These are phyloP conservation scores for Zygosaccharomyces sapae DNA, from an alignment of 1,139 yeast species.

Conservation along the genomic window DNA sequence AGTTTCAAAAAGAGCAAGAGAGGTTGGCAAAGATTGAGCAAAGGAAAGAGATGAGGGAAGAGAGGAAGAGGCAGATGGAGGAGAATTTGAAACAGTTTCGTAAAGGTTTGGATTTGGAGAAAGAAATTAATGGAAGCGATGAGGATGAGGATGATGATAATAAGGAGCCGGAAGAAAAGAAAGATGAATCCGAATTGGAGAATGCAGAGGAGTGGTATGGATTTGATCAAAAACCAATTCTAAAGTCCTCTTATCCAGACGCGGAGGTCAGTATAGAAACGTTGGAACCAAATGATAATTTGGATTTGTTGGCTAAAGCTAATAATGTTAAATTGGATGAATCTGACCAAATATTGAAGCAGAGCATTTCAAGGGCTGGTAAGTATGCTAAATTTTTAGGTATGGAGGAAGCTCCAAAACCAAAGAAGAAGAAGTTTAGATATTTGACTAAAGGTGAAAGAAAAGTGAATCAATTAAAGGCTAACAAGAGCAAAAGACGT, in stretches of 20 bases:
- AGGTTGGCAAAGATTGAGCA: conserved; percentile 71
- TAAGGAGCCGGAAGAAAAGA: conserved; percentile 27
- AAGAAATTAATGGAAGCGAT: conserved; percentile 32
- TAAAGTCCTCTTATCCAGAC: conserved; percentile 44
- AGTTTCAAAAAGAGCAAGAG: conserved; percentile 69
- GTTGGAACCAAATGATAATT: conserved; percentile 50
- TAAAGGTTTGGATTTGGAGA: conserved; percentile 47
- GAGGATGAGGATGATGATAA: conserved; percentile 39
- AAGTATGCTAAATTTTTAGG: conserved; percentile 67
- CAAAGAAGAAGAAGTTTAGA: conserved; percentile 76
- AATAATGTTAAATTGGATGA: conserved; percentile 63
- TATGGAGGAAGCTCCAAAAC: conserved; percentile 39
- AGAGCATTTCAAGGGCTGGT: conserved; percentile 65
- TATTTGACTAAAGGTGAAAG: conserved; percentile 79
- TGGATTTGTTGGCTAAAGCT: conserved; percentile 54
- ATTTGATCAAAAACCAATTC: conserved; percentile 41
- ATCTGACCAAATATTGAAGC: conserved; percentile 57
- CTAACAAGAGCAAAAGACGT: conserved; percentile 38
- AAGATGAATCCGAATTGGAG: conserved; percentile 31
- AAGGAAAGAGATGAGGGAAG: conserved; percentile 57
- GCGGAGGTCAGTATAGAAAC: conserved; percentile 55
- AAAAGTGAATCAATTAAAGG: conserved; percentile 62
- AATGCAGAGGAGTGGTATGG: conserved; percentile 43
- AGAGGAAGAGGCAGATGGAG: conserved; percentile 61
- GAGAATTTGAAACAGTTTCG: conserved; percentile 58